Evolutionary conservation across 257 asterid species (phyloP).

Genomic region (Ballota nigra): DNA sequence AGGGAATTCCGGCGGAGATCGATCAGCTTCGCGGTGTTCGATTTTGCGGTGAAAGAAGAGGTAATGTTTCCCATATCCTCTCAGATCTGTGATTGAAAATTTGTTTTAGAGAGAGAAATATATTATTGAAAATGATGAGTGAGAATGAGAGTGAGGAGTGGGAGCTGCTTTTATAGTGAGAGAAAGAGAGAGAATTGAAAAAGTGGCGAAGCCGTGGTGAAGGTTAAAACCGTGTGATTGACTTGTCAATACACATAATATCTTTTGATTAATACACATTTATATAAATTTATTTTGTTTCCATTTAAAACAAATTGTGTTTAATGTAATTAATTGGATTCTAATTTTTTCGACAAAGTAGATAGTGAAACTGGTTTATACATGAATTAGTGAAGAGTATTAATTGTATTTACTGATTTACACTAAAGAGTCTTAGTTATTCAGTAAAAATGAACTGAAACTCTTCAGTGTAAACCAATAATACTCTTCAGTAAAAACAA

Average conservation of each 20-base stretch:
- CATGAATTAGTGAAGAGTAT: too few species aligned
- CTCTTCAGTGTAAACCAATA: too few species aligned
- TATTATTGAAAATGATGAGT: not conserved
- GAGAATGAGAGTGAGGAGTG: not conserved
- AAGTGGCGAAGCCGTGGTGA: not conserved
- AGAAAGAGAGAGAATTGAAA: too few species aligned
- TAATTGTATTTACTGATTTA: too few species aligned
- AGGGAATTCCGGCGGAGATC: conserved; percentile 30
- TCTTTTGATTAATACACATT: not conserved
- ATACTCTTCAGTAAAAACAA: too few species aligned
- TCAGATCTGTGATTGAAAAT: not conserved
- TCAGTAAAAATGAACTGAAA: too few species aligned
- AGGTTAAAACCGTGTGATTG: not conserved
- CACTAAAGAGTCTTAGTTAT: too few species aligned
- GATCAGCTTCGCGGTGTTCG: conserved; percentile 29
- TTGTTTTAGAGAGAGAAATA: not conserved
- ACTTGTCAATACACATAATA: conserved; percentile 4
- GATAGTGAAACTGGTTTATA: too few species aligned
- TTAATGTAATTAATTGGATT: not conserved
- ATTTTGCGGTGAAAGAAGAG: conserved; percentile 27
- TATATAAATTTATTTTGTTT: not conserved
- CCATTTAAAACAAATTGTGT: not conserved
- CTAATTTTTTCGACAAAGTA: too few species aligned
- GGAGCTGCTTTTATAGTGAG: not conserved
- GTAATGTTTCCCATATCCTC: conserved; percentile 30